Conservation (phyloP, 495 filamentous ascomycete genomes). For the Hypoxylon lienhwacheense region DNA sequence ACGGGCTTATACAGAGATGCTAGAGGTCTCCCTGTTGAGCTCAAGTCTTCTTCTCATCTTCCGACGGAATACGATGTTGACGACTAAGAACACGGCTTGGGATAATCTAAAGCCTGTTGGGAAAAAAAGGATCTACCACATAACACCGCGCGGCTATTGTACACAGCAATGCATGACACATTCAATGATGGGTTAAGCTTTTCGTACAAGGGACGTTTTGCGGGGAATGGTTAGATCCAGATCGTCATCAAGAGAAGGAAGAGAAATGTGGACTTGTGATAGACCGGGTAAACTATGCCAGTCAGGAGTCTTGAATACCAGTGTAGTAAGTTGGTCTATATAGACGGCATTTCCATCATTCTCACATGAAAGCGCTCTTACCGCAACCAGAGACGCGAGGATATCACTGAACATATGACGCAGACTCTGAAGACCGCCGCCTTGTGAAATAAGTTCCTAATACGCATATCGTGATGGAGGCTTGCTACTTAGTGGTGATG, state of each 20-base stretch:
- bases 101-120: conserved; percentile 20
- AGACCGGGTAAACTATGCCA: conserved; percentile 22
- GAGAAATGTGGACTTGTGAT: conserved; percentile 13
- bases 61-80: conserved; percentile 11
- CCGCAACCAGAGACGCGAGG: conserved; percentile 3
- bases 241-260: conserved; percentile 22
- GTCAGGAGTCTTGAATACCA: conserved; percentile 4
- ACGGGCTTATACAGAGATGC: no score
- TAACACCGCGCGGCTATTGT: conserved; percentile 30
- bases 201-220: conserved; percentile 12
- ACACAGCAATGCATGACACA: conserved; percentile 1
- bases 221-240: conserved; percentile 28
- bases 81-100: conserved; percentile 11
- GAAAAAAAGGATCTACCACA: conserved; percentile 8
- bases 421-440: not conserved
- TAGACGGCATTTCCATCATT: conserved; percentile 25
- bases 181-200: conserved; percentile 20
- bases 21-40: not conserved
- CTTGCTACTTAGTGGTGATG: no score
- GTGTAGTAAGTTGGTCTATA: conserved; percentile 13
- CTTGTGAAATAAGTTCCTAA: no score
- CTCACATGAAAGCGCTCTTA: not conserved
- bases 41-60: conserved; percentile 4
- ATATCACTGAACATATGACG: conserved; percentile 11
- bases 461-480: no score